A percentile compares a stretch with the other conserved stretches of the same genome.
phyloP scores from a whole-genome alignment of 495 filamentous ascomycete genomes.

The Pseudomonodictys pantanalensis region DNA sequence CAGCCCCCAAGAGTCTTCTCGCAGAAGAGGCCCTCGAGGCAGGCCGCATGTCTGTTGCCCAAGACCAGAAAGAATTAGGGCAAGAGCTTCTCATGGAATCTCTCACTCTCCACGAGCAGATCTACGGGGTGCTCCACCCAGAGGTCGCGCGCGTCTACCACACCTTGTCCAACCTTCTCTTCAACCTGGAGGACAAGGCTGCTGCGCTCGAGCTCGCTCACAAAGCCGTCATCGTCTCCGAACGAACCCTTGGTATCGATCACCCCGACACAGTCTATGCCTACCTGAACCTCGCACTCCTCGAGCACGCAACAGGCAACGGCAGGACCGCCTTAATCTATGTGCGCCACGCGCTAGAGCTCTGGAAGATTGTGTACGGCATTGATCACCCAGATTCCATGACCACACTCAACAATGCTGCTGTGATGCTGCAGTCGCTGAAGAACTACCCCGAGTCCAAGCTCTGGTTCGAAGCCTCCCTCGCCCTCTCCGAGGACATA shows the following conservation, averaged over 20 bases:
- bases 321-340: constrained; percentile 79
- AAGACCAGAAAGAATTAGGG: constrained; percentile 91
- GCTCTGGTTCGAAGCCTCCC: constrained; percentile 92
- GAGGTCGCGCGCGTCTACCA: constrained; percentile 96
- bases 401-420: constrained; percentile 97
- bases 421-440: constrained; percentile 94
- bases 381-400: constrained; percentile 92
- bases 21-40: constrained; percentile 96
- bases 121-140: constrained; percentile 95
- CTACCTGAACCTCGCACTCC: constrained; percentile 94
- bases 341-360: constrained; percentile 85
- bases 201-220: constrained; percentile 91
- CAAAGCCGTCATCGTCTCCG: constrained; percentile 93
- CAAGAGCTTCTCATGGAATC: constrained; percentile 95
- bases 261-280: constrained; percentile 87
- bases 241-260: constrained; percentile 92
- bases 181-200: constrained; percentile 91
- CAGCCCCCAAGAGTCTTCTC: constrained; percentile 78
- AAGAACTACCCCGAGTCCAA: constrained; percentile 90
- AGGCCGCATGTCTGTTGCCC: constrained; percentile 88
- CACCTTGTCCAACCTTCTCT: constrained; percentile 90
- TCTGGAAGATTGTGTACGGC: constrained; percentile 98
- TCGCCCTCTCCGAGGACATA: constrained; percentile 79
- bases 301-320: constrained; percentile 87
- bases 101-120: constrained; percentile 94